phyloP scores from a whole-genome alignment of 257 asterid genomes.

The Petunia secreta region DNA sequence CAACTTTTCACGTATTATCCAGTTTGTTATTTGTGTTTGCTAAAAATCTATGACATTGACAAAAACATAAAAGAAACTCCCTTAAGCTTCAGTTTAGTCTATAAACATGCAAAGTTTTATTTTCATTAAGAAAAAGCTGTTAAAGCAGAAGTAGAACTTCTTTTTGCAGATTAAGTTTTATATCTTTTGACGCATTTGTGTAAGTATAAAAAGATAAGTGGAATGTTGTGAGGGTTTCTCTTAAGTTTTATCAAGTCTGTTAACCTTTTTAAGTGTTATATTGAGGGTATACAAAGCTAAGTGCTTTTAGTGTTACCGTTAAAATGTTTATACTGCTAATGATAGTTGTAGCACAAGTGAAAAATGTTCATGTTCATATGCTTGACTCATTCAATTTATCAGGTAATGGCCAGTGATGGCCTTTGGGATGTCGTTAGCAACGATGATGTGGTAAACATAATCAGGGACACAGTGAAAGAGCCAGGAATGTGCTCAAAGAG shows the following conservation, averaged over 20 bases:
- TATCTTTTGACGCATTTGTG: too few species aligned
- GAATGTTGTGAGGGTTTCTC: too few species aligned
- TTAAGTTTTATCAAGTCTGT: too few species aligned
- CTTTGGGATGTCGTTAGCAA: constrained; percentile 89
- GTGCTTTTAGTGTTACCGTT: neutral
- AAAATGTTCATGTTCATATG: neutral
- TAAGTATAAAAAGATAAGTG: too few species aligned
- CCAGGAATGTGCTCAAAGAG: constrained; percentile 96
- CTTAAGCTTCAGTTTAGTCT: neutral
- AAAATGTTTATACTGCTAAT: neutral
- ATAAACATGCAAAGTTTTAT: too few species aligned
- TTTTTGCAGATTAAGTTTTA: too few species aligned
- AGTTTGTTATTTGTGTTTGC: neutral
- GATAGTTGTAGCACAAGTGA: neutral
- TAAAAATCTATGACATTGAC: neutral
- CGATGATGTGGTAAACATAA: constrained; percentile 68
- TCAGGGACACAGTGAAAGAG: constrained; percentile 89
- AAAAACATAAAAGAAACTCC: neutral
- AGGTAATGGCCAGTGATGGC: constrained; percentile 98
- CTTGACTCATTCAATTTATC: constrained; percentile 19
- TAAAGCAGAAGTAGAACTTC: too few species aligned
- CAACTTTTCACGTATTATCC: neutral
- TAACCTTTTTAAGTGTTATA: neutral
- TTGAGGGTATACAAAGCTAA: too few species aligned
- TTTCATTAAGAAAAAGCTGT: too few species aligned